Conservation (phyloP, 179 eudicot genomes). For the Gypsophila paniculata region DNA sequence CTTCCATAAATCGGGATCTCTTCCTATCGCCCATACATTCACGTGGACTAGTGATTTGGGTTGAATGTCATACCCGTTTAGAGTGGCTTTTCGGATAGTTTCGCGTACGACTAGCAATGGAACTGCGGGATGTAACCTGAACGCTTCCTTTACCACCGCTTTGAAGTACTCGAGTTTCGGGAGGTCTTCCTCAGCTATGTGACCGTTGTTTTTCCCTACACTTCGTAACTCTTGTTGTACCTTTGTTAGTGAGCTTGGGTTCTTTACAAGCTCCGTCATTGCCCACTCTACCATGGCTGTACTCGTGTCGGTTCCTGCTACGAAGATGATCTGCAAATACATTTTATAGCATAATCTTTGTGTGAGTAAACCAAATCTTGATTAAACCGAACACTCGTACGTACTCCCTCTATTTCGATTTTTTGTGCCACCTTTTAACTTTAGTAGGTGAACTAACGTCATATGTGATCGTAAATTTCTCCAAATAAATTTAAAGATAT, state of each 20-base stretch:
- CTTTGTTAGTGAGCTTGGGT: neutral
- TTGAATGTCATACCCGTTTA: conserved; percentile 3
- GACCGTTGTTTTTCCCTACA: neutral
- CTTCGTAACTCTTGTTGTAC: conserved; percentile 8
- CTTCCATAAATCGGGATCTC: conserved; percentile 8
- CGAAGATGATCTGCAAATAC: neutral
- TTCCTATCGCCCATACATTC: conserved; percentile 13
- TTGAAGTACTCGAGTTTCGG: conserved; percentile 9
- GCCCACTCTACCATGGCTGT: conserved; percentile 9
- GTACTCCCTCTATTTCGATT: too few species aligned
- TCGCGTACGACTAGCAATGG: conserved; percentile 10
- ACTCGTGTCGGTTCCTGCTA: conserved; percentile 11
- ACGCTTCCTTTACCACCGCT: conserved; percentile 9
- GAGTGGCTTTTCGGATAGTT: conserved; percentile 2
- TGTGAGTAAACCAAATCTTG: neutral
- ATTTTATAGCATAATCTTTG: neutral
- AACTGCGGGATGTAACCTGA: neutral
- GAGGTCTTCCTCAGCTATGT: neutral
- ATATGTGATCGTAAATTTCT: too few species aligned
- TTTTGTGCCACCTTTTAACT: too few species aligned
- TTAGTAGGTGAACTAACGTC: too few species aligned
- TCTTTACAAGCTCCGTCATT: conserved; percentile 8
- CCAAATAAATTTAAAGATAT: too few species aligned
- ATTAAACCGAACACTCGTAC: neutral
- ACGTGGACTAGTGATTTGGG: conserved; percentile 7